Conservation (phyloP, 2,329 filamentous ascomycete genomes). For the Dactylellina sp. region DNA sequence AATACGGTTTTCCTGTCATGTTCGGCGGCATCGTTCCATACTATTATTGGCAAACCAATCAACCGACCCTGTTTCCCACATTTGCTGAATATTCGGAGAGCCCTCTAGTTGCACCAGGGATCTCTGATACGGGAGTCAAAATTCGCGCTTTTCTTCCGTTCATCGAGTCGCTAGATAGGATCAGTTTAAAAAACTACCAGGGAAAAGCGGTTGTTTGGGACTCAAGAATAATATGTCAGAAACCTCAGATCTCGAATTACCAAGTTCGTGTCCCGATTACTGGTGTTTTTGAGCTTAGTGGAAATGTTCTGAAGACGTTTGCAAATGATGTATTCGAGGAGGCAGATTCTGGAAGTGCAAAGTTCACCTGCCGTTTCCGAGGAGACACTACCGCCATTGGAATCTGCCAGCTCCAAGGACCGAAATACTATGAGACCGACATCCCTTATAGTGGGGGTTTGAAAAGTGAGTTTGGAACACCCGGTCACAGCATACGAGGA, state of each 20-base stretch:
- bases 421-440: not conserved
- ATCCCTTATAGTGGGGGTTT: constrained; percentile 8
- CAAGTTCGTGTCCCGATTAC: not conserved
- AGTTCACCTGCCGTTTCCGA: not conserved
- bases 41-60: constrained; percentile 10
- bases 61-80: not conserved
- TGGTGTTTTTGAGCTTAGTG: not conserved
- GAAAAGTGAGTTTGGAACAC: constrained; percentile 21
- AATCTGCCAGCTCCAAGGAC: constrained; percentile 17
- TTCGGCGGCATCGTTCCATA: constrained; percentile 3
- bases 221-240: constrained; percentile 37
- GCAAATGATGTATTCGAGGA: not conserved
- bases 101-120: not conserved
- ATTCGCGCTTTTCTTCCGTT: constrained; percentile 33
- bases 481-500: constrained; percentile 1
- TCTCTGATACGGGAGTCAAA: constrained; percentile 28
- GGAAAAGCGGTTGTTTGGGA: constrained; percentile 29
- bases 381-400: not conserved
- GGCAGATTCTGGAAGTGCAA: not conserved
- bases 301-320: constrained; percentile 7
- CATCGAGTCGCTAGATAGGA: constrained; percentile 12
- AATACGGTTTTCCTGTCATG: constrained; percentile 2
- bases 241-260: constrained; percentile 14
- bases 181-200: constrained; percentile 12
- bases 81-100: constrained; percentile 30